Conservation (phyloP, 2,329 filamentous ascomycete genomes). For the Triangularia setosa region DNA sequence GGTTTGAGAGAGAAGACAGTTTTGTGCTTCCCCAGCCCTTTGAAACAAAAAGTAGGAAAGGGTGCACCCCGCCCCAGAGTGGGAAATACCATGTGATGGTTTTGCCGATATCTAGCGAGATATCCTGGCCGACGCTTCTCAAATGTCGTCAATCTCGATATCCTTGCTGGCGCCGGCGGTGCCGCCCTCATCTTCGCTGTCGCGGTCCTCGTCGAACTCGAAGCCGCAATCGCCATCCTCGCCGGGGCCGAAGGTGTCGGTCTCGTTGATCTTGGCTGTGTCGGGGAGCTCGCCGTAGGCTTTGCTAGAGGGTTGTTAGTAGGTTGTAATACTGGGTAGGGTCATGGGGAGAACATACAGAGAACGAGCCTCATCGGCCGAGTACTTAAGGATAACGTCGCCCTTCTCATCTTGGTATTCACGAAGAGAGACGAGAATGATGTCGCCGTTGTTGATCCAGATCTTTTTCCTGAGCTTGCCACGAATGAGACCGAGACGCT, state of each 20-base stretch:
- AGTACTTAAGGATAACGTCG: slow-evolving; percentile 93
- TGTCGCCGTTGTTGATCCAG: slow-evolving; percentile 99
- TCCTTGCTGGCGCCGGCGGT: slow-evolving; percentile 65
- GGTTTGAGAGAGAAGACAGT: slow-evolving; percentile 65
- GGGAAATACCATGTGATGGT: not conserved
- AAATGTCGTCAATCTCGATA: slow-evolving; percentile 95
- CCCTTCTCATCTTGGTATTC: slow-evolving; percentile 90
- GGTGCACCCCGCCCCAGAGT: slow-evolving; percentile 14
- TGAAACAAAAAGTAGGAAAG: slow-evolving; percentile 20
- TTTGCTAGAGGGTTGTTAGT: slow-evolving; percentile 48
- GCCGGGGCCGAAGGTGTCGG: slow-evolving; percentile 86
- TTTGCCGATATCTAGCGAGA: not conserved
- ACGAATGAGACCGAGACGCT: slow-evolving; percentile 65
- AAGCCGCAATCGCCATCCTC: slow-evolving; percentile 95
- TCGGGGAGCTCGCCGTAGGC: slow-evolving; percentile 97
- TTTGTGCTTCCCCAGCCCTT: slow-evolving; percentile 34
- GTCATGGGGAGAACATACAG: slow-evolving; percentile 41
- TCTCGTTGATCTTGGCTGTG: slow-evolving; percentile 99
- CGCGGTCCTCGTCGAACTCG: slow-evolving; percentile 94
- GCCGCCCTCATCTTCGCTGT: slow-evolving; percentile 53
- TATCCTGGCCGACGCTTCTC: slow-evolving; percentile 33
- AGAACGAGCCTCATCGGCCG: slow-evolving; percentile 87
- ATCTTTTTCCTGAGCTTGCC: slow-evolving; percentile 99
- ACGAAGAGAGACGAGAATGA: slow-evolving; percentile 76
- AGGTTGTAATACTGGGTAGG: not conserved